A percentile compares a stretch with the other conserved stretches of the same genome.
Evolutionary conservation across 1,139 yeast species (phyloP).

Genomic region (Lodderomyces margitis): DNA sequence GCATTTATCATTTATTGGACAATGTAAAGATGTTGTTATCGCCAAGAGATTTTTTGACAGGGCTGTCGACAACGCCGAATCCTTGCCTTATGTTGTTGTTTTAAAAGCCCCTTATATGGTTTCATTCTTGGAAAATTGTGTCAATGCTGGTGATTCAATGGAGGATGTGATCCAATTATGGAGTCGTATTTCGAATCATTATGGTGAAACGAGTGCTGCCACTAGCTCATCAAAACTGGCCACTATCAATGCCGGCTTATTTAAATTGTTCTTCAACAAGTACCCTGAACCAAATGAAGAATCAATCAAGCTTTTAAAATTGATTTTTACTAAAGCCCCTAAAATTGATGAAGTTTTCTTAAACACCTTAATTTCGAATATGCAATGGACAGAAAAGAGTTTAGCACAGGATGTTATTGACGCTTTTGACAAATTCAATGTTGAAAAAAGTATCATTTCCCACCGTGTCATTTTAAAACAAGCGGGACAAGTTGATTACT

Average conservation of each 20-base stretch:
- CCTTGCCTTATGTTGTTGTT: slow-evolving; percentile 66
- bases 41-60: slow-evolving; percentile 74
- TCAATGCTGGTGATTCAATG: slow-evolving; percentile 56
- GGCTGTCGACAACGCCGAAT: slow-evolving; percentile 52
- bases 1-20: slow-evolving; percentile 79
- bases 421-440: slow-evolving; percentile 57
- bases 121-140: slow-evolving; percentile 61
- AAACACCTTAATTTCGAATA: slow-evolving; percentile 72
- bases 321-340: slow-evolving; percentile 57
- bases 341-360: slow-evolving; percentile 71
- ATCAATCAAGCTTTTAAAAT: slow-evolving; percentile 58
- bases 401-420: slow-evolving; percentile 65
- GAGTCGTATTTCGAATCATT: slow-evolving; percentile 22
- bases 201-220: slow-evolving; percentile 4
- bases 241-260: slow-evolving; percentile 67
- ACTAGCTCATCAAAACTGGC: slow-evolving; percentile 47
- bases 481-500: slow-evolving; percentile 60
- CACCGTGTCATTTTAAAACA: slow-evolving; percentile 77
- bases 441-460: slow-evolving; percentile 66
- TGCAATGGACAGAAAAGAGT: slow-evolving; percentile 65
- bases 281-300: slow-evolving; percentile 54
- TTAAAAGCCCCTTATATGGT: slow-evolving; percentile 77
- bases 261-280: slow-evolving; percentile 63
- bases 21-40: slow-evolving; percentile 68
- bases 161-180: slow-evolving; percentile 62